Base-by-base conservation (phyloP, 495 filamentous ascomycete species). In the Aspergillus hancockii region DNA sequence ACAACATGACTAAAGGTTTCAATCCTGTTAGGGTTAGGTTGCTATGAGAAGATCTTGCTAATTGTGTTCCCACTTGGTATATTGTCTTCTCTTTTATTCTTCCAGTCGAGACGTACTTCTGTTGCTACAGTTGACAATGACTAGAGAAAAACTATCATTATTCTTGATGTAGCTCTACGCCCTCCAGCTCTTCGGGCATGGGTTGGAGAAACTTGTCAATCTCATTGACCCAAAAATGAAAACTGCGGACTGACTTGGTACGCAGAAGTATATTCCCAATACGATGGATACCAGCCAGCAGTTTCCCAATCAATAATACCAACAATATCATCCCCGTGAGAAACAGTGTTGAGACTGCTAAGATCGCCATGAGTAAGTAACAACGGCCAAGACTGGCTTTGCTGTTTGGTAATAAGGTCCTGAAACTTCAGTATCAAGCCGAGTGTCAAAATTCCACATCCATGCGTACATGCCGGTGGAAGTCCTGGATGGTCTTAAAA, bases 291-390 rank as follows among this genome's bases (percentile, higher is more conserved):
- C 78, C 79, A 83, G 32, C 76, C 78, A 53, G 76, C 73, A 23
- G 71, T 76, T 68, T 82, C 79, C 80, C 76, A 81, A 65, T 84
- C 78, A 67, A 83, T 68, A 57, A 83, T 81, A 9, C 76, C 79
- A 22, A 78, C 73, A 49, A 79, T 63, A 32, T 72, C 57, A 62
- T 74, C 72, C 10, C 66, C 73, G 25, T 67, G 67, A 18, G 61
- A 67, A 38, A 79, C 65, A 52, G 79, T 75, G 49, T 79, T 79
- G 14, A 76, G 66, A 43, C 74, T 78, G 63, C 70, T 76, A 1
- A 78, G 66, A 54, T 79, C 75, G 28, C 71, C 71, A 63, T 78
- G 76, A 21, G 75, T 77, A 56, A 77, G 75, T 18, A 66, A 63
- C 43, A 71, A 46, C 38, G 68, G 70, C 71, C 67, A 77, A 45